Base-by-base conservation (phyloP, 495 filamentous ascomycete species). In the Hypoxylon intermedium region DNA sequence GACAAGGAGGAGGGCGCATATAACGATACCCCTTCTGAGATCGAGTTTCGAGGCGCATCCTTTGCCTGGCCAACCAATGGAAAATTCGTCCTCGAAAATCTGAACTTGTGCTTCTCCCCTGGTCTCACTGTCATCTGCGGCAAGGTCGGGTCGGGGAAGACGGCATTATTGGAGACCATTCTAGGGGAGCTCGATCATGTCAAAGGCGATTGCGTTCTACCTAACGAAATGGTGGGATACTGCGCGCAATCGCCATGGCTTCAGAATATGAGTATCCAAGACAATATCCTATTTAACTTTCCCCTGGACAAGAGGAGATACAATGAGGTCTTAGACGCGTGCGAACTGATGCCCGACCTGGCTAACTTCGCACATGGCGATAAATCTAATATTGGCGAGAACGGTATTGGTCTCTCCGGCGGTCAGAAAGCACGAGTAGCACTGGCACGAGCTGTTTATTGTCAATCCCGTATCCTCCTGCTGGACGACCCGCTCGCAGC, bases 401-500 rank as follows among this genome's bases (percentile, higher is more conserved):
- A 95, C 63, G 95, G 95, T 0, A 96, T 98, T 37, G 96, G 93
- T 1, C 83, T 99, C 9, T 97, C 92, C 2, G 95, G 95, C 31
- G 95, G 95, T 26, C 95, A 99, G 72, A 96, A 91, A 74, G 94
- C 95, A 34, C 85, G 95, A 16, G 80, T 99, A 56, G 94, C 92
- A 1, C 80, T 99, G 47, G 95, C 95, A 3, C 79, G 95, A 68
- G 95, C 95, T 47, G 88, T 99, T 1, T 99, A 99, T 70, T 91
- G 94, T 64, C 83, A 89, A 40, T 89, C 92, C 6, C 90, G 96
- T 68, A 85, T 98, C 51, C 89, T 98, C 62, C 78, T 99, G 3
- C 81, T 98, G n/a, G 95, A 99, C 67, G 95, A 99, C 70, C 88
- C 92, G 53, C 82, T 99, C 15, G 95, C 93, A 16, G 93, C 95